Evolutionary conservation across 345 rosid species (phyloP), one percentile per base, ranked within the genome.

Genomic region (Populus simonii): DNA sequence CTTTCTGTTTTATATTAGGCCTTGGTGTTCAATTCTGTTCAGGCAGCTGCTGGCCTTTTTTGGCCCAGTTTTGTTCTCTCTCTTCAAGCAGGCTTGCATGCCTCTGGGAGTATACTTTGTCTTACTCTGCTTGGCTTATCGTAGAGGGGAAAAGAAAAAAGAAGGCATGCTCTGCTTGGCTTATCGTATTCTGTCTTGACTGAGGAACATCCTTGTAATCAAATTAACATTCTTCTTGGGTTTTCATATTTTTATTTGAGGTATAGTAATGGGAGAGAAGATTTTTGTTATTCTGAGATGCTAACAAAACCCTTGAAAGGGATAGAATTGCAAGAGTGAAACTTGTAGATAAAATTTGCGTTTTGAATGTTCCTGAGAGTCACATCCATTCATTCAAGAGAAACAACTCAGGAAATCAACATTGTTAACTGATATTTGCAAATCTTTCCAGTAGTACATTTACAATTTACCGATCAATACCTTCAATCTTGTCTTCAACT

Each of bases 401-500:
- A 45, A 38, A 9, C 12, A 69, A 65, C 77, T 74, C 81, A 49
- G 38, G 23, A 63, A 79, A 74, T 79, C 71, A 78, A 69, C 80
- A 75, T 62, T 80, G 78, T 78, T 61, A 51, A 72, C 31, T 61
- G 27, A 71, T 57, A 62, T 76, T 72, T 76, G 69, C 82, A 75
- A 31, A 68, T 45, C 36, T 47, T 47, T 61, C 49, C 4, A 73
- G 35, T 25, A 25, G 12, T 39, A 61, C 13, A 29, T 38, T 68
- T 72, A 33, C 61, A 25, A 47, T 79, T 85, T 86, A 92, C 82
- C 94, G 79, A 77, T 96, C 98, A 55, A 96, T 89, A 68, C 99
- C 99, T 87, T 96, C 99, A 25, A 96, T 96, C 90, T 91, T 96
- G 91, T 96, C 98, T 84, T 96, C 99, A 1, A 93, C 97, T 82